Conservation (phyloP, 2,329 filamentous ascomycete genomes). For the Trichophyton benhamiae region DNA sequence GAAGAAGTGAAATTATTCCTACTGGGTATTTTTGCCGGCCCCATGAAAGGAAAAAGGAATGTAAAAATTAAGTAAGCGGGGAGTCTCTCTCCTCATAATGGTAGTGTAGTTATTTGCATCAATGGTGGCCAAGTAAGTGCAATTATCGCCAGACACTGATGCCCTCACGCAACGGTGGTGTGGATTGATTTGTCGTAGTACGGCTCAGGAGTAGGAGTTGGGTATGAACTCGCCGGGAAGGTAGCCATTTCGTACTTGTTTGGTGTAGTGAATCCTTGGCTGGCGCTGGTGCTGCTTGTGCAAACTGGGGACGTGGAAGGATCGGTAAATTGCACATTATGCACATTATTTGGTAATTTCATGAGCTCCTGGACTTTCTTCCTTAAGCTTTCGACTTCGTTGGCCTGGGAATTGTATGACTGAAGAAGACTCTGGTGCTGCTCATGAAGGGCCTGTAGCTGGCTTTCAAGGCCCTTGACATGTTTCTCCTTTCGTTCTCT, state of each 20-base stretch:
- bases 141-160: neutral
- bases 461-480: conserved; percentile 68
- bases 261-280: neutral
- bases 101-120: neutral
- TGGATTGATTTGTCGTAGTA: conserved; percentile 1
- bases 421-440: conserved; percentile 22
- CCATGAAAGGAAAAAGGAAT: neutral
- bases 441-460: conserved; percentile 50
- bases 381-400: conserved; percentile 20
- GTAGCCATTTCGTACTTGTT: neutral
- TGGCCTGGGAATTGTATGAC: conserved; percentile 22
- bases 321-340: neutral
- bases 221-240: neutral
- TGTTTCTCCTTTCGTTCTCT: conserved; percentile 82
- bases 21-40: neutral
- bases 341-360: neutral
- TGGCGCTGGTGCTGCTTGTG: conserved; percentile 6
- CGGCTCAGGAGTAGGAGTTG: conserved; percentile 2
- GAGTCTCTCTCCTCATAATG: neutral
- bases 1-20: neutral
- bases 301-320: conserved; percentile 13
- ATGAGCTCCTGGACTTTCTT: conserved; percentile 18
- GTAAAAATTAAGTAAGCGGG: neutral
- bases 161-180: neutral
- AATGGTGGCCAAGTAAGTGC: neutral